Evolutionary conservation across 306 rosid species (phyloP).

Genomic region (Heteromeles arbutifolia): DNA sequence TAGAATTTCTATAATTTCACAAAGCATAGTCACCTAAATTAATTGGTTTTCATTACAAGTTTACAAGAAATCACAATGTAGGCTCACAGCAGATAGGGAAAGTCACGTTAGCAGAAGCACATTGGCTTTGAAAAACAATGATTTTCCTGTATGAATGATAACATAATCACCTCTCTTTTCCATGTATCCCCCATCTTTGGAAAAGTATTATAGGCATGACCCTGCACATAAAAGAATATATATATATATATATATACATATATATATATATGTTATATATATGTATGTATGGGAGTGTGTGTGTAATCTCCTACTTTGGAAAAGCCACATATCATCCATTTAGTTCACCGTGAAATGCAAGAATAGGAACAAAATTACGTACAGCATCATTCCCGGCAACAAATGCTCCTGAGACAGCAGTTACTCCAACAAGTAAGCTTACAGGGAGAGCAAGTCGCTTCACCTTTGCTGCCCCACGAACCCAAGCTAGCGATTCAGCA

Average conservation of each 20-base stretch:
- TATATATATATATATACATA: not conserved
- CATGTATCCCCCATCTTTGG: conserved; percentile 88
- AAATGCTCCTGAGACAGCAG: conserved; percentile 90
- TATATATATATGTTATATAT: too few relatives aligned
- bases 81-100: too few relatives aligned
- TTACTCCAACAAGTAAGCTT: conserved; percentile 69
- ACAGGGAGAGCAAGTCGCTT: conserved; percentile 66
- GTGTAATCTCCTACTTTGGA: not conserved
- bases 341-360: conserved; percentile 5
- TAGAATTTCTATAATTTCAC: too few relatives aligned
- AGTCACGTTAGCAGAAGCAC: too few relatives aligned
- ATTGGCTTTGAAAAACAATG: too few relatives aligned
- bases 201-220: conserved; percentile 79
- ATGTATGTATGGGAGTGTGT: too few relatives aligned
- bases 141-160: too few relatives aligned
- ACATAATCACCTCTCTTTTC: too few relatives aligned
- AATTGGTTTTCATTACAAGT: too few relatives aligned
- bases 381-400: conserved; percentile 96
- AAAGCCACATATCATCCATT: not conserved
- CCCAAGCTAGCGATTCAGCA: conserved; percentile 69
- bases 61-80: too few relatives aligned
- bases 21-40: too few relatives aligned
- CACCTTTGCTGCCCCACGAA: conserved; percentile 83
- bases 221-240: conserved; percentile 40
- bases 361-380: conserved; percentile 24